Conservation (phyloP, 768 basidiomycete genomes). For the Cystofilobasidium ferigula region DNA sequence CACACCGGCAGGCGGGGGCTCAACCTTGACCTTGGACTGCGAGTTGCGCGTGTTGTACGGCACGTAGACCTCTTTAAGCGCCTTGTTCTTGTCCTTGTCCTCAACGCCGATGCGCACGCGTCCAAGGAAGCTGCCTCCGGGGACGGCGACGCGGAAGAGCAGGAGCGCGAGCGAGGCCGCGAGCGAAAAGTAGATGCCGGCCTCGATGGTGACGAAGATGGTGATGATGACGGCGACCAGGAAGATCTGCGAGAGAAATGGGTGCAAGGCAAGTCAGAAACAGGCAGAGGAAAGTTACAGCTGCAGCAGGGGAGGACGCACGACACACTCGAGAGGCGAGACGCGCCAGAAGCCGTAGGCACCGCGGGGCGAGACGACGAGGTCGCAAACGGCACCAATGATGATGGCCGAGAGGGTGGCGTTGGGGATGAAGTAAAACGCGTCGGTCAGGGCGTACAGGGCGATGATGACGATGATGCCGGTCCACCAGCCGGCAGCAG, state of each 20-base stretch:
- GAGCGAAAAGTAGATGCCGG: slow-evolving; percentile 49
- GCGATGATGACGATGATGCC: slow-evolving; percentile 84
- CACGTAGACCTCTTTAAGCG: slow-evolving; percentile 67
- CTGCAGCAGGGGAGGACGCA: too few relatives aligned
- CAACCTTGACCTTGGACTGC: slow-evolving; percentile 49
- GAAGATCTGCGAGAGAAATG: too few relatives aligned
- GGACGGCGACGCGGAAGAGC: slow-evolving; percentile 72
- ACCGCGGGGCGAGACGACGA: slow-evolving; percentile 71
- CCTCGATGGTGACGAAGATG: slow-evolving; percentile 81
- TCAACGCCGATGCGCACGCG: slow-evolving; percentile 49
- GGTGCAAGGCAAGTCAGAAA: too few relatives aligned
- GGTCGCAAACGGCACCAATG: slow-evolving; percentile 41
- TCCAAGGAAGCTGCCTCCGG: slow-evolving; percentile 83
- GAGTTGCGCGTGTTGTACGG: slow-evolving; percentile 49
- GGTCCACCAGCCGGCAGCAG: slow-evolving; percentile 72
- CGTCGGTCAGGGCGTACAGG: slow-evolving; percentile 53
- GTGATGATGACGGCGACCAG: slow-evolving; percentile 37
- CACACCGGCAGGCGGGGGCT: slow-evolving; percentile 71
- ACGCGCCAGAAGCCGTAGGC: slow-evolving; percentile 88
- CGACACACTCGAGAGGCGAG: slow-evolving; percentile 67
- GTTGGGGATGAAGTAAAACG: slow-evolving; percentile 18
- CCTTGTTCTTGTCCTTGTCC: slow-evolving; percentile 13
- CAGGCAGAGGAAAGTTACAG: too few relatives aligned
- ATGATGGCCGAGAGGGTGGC: slow-evolving; percentile 23
- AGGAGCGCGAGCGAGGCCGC: slow-evolving; percentile 66